Evolutionary conservation across 768 basidiomycete genomes (phyloP).

Genomic region (Suillus alpinus): DNA sequence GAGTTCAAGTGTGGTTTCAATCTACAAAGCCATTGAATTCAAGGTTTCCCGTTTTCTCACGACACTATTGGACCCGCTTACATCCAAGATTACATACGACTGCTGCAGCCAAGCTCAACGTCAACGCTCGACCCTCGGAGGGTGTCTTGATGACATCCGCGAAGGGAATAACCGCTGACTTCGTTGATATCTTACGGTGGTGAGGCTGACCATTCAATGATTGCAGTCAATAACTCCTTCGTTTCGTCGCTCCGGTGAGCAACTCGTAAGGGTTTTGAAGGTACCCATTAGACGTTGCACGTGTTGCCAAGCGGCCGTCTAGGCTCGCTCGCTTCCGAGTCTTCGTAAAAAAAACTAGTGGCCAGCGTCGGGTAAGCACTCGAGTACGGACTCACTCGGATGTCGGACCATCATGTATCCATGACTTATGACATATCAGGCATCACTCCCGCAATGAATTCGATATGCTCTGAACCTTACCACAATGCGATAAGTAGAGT

Average conservation of each 20-base stretch:
- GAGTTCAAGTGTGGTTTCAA: slow-evolving; percentile 20
- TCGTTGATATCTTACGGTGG: neutral
- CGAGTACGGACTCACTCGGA: neutral
- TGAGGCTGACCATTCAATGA: neutral
- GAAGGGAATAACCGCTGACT: neutral
- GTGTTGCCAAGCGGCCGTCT: neutral
- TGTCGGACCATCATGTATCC: neutral
- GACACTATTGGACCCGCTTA: slow-evolving; percentile 8
- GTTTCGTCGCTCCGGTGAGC: neutral
- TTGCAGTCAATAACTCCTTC: neutral
- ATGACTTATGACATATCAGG: neutral
- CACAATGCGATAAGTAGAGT: neutral
- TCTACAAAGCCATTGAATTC: slow-evolving; percentile 24
- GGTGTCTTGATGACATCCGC: neutral
- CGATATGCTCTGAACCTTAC: neutral
- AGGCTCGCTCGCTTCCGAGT: neutral
- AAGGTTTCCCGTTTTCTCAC: slow-evolving; percentile 26
- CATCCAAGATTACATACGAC: neutral
- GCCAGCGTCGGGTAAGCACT: neutral
- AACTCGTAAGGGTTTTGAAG: too few relatives aligned
- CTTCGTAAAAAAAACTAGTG: neutral
- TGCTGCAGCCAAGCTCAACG: neutral
- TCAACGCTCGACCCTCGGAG: neutral
- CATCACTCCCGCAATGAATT: neutral
- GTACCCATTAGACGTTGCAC: too few relatives aligned